These are phyloP conservation scores for Papilionanthe hybrid DNA, from an alignment of 116 monocot species.

Conservation along the genomic window DNA sequence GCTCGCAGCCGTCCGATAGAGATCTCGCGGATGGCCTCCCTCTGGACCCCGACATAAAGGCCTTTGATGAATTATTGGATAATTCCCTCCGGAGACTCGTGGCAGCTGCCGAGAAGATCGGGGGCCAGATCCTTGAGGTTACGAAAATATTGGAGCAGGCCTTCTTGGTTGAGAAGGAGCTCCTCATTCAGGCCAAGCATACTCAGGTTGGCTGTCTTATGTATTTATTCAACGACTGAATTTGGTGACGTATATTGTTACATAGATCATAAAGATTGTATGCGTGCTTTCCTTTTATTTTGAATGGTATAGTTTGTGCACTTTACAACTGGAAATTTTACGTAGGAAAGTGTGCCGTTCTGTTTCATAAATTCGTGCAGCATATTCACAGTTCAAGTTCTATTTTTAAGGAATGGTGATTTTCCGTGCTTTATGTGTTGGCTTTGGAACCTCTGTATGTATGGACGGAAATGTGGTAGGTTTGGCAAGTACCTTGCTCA, in stretches of 20 bases:
- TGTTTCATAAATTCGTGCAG: not conserved
- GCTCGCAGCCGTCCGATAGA: conserved; percentile 17
- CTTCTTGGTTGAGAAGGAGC: conserved; percentile 35
- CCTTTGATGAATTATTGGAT: conserved; percentile 43
- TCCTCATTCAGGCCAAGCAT: conserved; percentile 37
- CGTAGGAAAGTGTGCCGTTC: not conserved
- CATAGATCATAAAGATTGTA: not conserved
- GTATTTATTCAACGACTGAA: not conserved
- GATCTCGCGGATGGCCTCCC: not conserved
- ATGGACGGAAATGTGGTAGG: not conserved
- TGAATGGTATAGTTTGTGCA: not conserved
- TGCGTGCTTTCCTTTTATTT: not conserved
- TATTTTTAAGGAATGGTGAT: not conserved
- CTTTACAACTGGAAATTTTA: not conserved
- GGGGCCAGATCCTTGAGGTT: conserved; percentile 45
- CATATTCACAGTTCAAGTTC: not conserved
- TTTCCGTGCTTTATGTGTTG: not conserved
- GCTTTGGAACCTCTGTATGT: not conserved
- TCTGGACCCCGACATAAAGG: conserved; percentile 39
- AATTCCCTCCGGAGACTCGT: conserved; percentile 29
- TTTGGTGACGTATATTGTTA: not conserved
- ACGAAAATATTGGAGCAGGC: conserved; percentile 48
- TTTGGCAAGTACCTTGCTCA: not conserved
- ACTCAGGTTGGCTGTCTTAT: conserved; percentile 28
- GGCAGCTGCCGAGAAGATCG: conserved; percentile 46